These are phyloP conservation scores for Fremontodendron californicum DNA, from an alignment of 345 rosid genomes.

Conservation along the genomic window DNA sequence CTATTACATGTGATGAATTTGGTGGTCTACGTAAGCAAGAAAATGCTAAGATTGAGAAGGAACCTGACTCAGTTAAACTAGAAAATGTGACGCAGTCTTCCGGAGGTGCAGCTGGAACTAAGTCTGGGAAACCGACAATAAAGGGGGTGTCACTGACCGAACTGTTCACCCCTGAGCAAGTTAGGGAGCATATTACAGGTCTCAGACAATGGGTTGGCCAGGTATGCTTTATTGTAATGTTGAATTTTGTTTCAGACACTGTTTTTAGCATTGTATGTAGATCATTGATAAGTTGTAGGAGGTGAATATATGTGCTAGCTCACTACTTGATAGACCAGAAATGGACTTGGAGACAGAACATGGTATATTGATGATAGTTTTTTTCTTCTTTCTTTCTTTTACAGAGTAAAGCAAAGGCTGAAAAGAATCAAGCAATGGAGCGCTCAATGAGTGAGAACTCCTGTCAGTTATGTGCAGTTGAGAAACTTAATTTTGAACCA, in stretches of 20 bases:
- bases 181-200: slow-evolving; percentile 86
- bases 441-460: slow-evolving; percentile 96
- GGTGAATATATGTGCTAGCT: background rate
- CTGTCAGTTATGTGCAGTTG: slow-evolving; percentile 98
- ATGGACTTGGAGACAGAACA: background rate
- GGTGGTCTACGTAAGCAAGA: slow-evolving; percentile 42
- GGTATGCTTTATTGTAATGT: slow-evolving; percentile 32
- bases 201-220: slow-evolving; percentile 99
- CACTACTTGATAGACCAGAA: background rate
- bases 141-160: slow-evolving; percentile 96
- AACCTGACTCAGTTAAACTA: slow-evolving; percentile 45
- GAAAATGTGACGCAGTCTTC: slow-evolving; percentile 45
- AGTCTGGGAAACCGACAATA: slow-evolving; percentile 92
- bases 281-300: background rate
- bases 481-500: slow-evolving; percentile 97
- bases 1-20: slow-evolving; percentile 29
- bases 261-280: background rate
- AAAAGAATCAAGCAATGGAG: slow-evolving; percentile 97
- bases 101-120: slow-evolving; percentile 46
- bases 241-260: background rate
- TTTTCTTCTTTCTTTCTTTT: slow-evolving; percentile 18
- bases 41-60: slow-evolving; percentile 47
- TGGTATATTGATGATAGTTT: background rate
- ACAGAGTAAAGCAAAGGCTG: slow-evolving; percentile 96
- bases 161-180: slow-evolving; percentile 96